Base-by-base conservation (phyloP, 352 stramenopile species). In the Phytopythium mirpurense region DNA sequence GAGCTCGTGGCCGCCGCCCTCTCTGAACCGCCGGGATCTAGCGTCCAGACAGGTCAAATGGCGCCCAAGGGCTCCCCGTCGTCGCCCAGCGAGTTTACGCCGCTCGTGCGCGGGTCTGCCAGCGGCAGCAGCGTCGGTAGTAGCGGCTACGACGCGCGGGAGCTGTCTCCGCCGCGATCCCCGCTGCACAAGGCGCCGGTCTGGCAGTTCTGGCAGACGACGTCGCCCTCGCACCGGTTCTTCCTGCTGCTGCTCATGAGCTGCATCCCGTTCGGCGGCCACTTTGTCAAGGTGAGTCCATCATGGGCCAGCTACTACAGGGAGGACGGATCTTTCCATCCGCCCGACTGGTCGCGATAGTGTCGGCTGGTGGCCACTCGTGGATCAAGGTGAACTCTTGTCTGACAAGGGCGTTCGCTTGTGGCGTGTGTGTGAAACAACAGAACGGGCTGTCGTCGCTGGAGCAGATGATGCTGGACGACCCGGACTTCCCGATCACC, bases 201-300 rank as follows among this genome's bases (percentile, higher is more conserved):
- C 10, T 94, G 82, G 82, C 59, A 83, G 59, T 88, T 90, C 53
- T 95, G 84, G 84, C 37, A 53, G 32, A 72, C 78, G 26, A 86
- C 76, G 43, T 84, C 81, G 29, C 55, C 68, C 2, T 67, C 70
- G 38, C 76, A 93, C 56, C 82, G 84, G 43, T 92, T 92, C 61
- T 95, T 72, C 54, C 65, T 95, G 43, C 67, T 95, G 9, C 3
- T 95, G 19, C 78, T 92, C 60, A 92, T 95, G 74, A 90, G 80
- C 59, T 79, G 63, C 63, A 90, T 95, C 53, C 82, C 84, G 32
- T 92, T 95, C 57, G 80, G 82, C 29, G 82, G 78, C 26, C 84
- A 94, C 67, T 95, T 95, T 51, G 84, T 91, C 50, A 95, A 92
- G 69, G 74, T 85, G 5, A 15, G 57, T 56, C 4, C n/a, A n/a